Conservation (phyloP, 371 early-diverging fungal species). For the Parasitella parasitica region DNA sequence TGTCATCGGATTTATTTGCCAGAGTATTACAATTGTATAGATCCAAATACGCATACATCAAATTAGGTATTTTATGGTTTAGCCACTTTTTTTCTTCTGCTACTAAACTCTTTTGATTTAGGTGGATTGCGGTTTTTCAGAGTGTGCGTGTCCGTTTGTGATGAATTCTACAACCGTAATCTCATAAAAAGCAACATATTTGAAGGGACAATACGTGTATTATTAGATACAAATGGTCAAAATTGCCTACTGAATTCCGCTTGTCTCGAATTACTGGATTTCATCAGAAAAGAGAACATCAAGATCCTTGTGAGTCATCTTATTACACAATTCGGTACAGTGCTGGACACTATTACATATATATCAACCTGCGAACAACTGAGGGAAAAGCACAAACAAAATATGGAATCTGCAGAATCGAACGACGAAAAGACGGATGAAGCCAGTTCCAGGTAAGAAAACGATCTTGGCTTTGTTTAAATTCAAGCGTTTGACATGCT, state of each 20-base stretch:
- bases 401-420: conserved; percentile 31
- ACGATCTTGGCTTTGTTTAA: neutral
- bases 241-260: conserved; percentile 88
- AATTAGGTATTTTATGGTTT: conserved; percentile 55
- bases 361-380: conserved; percentile 60
- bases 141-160: conserved; percentile 68
- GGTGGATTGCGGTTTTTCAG: conserved; percentile 82
- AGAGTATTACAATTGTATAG: conserved; percentile 67
- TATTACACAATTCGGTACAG: conserved; percentile 61
- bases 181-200: conserved; percentile 68
- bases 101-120: conserved; percentile 11
- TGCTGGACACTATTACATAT: conserved; percentile 63
- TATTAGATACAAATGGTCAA: conserved; percentile 62
- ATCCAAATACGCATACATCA: conserved; percentile 67
- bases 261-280: conserved; percentile 83
- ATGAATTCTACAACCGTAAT: conserved; percentile 78
- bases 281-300: conserved; percentile 71
- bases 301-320: conserved; percentile 72
- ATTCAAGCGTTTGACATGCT: neutral
- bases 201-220: conserved; percentile 64
- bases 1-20: conserved; percentile 58
- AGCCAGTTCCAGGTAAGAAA: conserved; percentile 3
- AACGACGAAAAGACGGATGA: conserved; percentile 1
- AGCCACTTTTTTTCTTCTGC: neutral
- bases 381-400: conserved; percentile 63